Base-by-base conservation (phyloP, 495 filamentous ascomycete species). In the Corynascus novoguineensis region DNA sequence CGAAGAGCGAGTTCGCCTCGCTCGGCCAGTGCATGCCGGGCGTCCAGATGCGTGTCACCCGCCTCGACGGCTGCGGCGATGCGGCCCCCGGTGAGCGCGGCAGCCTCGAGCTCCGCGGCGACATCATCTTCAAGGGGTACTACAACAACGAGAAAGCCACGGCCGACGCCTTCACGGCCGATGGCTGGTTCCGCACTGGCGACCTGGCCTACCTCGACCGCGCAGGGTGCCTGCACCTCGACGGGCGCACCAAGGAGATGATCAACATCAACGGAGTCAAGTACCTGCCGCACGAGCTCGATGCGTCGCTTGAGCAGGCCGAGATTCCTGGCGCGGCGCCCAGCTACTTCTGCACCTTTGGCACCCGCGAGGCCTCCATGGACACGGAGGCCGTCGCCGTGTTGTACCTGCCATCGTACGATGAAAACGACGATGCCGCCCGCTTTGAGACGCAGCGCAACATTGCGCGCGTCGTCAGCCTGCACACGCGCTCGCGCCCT, bases 131-230 rank as follows among this genome's bases (percentile, higher is more conserved):
- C 68, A 70, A 75, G 32, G 73, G 74, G 22, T 88, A 89, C 64
- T 79, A 79, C 60, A 81, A 82, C 56, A 83, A 89, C 57, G 64
- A 67, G 0, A 63, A 72, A 31, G 80, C 75, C 5, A 88, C 82
- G 5, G 65, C 53, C 3, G 69, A 80, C 21, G 71, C 84, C 0
- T 81, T 87, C 48, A 82, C 80, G 1, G 15, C 42, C 0, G 85
- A 88, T 55, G 83, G 84, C 3, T 90, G 83, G 78, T 86, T 88
- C 70, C 77, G 78, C 40, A 88, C 85, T 1, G 85, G 86, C 1
- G 86, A 89, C 57, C 71, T 74, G 28, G 84, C 59, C 5, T 68
- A 69, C 32, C 55, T 81, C 15, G 79, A 81, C 63, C 45, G 51
- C 8, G 64, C 78, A 9, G 79, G 79, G 21, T 77, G 81, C 50